Base-by-base conservation (phyloP, 495 filamentous ascomycete species). In the Xylaria curta region DNA sequence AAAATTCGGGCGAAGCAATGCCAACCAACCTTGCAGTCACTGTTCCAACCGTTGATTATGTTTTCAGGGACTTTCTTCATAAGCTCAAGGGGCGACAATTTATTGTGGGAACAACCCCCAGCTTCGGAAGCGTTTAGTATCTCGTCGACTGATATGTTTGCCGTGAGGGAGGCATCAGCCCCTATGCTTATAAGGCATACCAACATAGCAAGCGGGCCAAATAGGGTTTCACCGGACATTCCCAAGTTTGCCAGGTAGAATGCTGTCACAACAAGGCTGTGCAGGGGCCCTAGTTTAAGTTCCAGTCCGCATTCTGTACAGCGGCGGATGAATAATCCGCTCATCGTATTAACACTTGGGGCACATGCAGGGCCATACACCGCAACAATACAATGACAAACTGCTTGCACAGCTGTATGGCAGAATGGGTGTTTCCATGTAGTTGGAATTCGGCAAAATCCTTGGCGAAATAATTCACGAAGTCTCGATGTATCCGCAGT, bases 371-470 rank as follows among this genome's bases (percentile, higher is more conserved):
- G 4, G 9, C 7, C n/a, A 26, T 42, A 62, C 3, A 62, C 63
- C 19, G 51, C 73, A 47, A 74, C 73, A 33, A 83, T 76, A 51
- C 72, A 80, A 75, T 83, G 77, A 26, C 75, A 78, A 24, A 82
- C 73, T 3, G 74, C 73, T 66, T 83, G 81, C 15, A 73, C 74
- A 2, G 82, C 76, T 0, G 81, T 82, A 67, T 83, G 82, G 66
- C 82, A 84, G 66, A 84, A 83, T 56, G 76, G 75, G 61, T 83
- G 81, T 66, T 83, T 83, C 81, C 80, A 81, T 33, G 65, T 40
- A n/a, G 72, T 68, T 0, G 82, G 80, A 65, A 83, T 77, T 4
- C 67, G 26, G 7, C 77, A 71, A 44, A 12, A 44, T 10, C 36
- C 60, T 3, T 36, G 13, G 15, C 12, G 36, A 8, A 40, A 42